Evolutionary conservation across 352 stramenopile species (phyloP), one percentile per base, ranked within the genome.

Genomic region (Phytopythium delawarense): DNA sequence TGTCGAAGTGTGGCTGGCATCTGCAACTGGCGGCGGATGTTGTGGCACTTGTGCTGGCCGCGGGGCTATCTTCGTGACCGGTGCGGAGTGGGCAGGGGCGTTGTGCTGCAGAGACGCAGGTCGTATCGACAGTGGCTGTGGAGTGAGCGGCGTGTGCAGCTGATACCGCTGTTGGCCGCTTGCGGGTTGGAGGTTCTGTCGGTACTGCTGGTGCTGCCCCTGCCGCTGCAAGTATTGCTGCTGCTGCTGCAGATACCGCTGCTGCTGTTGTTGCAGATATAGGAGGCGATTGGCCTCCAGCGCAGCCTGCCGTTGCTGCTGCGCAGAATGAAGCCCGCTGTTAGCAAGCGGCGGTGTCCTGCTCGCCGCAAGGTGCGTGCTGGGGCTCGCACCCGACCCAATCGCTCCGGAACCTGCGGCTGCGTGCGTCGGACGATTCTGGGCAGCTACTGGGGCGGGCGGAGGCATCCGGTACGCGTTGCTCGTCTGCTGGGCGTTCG

Each of bases 201-300:
- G 57, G 15, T 64, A 49, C 20, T 64, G 66, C 35, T 74, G 63
- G n/a, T 59, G 53, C 28, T 62, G 37, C 48, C 44, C 28, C 9
- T 64, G 39, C 32, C 61, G 51, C 25, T 67, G 59, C 25, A 25
- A 23, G 49, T 39, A 55, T 34, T 49, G 61, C 18, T 51, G 63
- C 34, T 35, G 44, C 54, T 32, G 53, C 8, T 66, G 49, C 48
- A 60, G 40, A 37, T 69, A 50, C 44, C 69, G 51, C 23, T 67
- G 66, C n/a, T 35, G 66, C 56, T 75, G 69, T 15, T 23, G 25
- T 34, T 46, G 16, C 15, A 40, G 49, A 52, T 52, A 52, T 9
- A 52, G 23, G 12, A 34, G 21, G 0, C 12, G 46, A 28, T 34
- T n/a, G 46, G 46, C 21, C 2, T 52, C 46, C 5, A 34, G 4